Base-by-base conservation (phyloP, 2,329 filamentous ascomycete species). In the Chaetomium olivaceum region DNA sequence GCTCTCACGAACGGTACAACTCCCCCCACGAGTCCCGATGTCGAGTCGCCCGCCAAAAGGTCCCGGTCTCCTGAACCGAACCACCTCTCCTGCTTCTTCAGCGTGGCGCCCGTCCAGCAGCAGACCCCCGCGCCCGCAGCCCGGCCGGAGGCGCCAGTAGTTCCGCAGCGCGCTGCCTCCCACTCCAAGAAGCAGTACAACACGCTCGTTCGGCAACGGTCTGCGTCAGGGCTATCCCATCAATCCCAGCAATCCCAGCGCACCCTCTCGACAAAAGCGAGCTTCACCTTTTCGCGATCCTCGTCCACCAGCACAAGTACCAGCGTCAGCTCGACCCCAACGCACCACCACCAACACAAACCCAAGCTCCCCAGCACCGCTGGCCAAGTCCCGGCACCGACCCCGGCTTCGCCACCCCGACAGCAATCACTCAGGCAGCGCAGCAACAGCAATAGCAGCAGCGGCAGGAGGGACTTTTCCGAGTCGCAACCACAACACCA, bases 171-270 rank as follows among this genome's bases (percentile, higher is more conserved):
- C 64, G 89, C 93, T 2, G 85, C 91, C 3, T 94, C 92, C 11
- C 94, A 97, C 80, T 96, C 92, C 72, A 97, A 96, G 82, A 89
- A 91, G 76, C 83, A 83, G 0, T 89, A 92, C 74, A 91, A 95
- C 70, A 87, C 87, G 67, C 77, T 96, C 84, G 88, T 68, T 64
- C 77, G 71, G 61, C 77, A 73, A 58, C 71, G 73, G 4, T 78
- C 76, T 0, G 64, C 70, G 11, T 85, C 87, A 58, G 83, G 85
- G 55, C 78, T 85, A 71, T 87, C 87, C 5, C 80, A 83, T 71
- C 79, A 83, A 57, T 87, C 84, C 0, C 78, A 83, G 71, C 79
- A 83, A 57, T 87, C 84, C 0, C 78, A 79, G 46, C 76, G 80
- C 58, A 83, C 85, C 0, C 76, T 83, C 23, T 86, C 84, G 1